phyloP scores from a whole-genome alignment of 2,329 filamentous ascomycete species.

The Pyrenochaeta sp. region DNA sequence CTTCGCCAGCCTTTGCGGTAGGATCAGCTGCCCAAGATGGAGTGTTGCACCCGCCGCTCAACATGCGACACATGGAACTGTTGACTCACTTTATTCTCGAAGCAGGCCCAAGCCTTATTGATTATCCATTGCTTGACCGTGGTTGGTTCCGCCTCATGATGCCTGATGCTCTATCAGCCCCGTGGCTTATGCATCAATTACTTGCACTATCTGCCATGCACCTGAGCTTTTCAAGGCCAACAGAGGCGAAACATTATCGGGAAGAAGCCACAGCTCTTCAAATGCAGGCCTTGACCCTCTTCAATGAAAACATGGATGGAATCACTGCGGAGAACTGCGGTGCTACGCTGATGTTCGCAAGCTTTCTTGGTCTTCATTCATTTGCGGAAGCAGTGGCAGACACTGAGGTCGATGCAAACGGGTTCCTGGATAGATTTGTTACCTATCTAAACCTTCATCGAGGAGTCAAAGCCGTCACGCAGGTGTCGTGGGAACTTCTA shows the following conservation, averaged over 20 bases:
- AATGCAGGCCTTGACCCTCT: constrained; percentile 19
- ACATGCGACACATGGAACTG: constrained; percentile 30
- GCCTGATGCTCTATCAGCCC: constrained; percentile 19
- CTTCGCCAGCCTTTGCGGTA: constrained; percentile 3
- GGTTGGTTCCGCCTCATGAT: constrained; percentile 12
- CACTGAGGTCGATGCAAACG: constrained; percentile 10
- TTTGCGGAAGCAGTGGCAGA: constrained; percentile 21
- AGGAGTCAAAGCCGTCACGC: constrained; percentile 19
- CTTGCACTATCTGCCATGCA: constrained; percentile 31
- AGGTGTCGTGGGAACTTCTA: constrained; percentile 19
- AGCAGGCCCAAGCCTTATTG: constrained; percentile 12
- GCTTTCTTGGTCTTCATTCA: constrained; percentile 20
- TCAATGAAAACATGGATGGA: constrained; percentile 12
- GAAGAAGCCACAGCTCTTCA: constrained; percentile 25
- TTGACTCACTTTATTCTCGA: constrained; percentile 28
- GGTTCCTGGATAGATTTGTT: constrained; percentile 24
- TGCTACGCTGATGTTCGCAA: constrained; percentile 24
- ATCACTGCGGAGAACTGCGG: constrained; percentile 19
- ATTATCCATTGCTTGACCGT: not conserved
- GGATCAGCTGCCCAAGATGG: constrained; percentile 7
- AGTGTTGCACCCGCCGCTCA: constrained; percentile 8
- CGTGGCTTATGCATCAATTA: constrained; percentile 21
- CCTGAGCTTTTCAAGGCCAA: constrained; percentile 15
- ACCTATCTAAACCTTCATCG: constrained; percentile 27
- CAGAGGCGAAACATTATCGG: constrained; percentile 13